Base-by-base conservation (phyloP, 2,329 filamentous ascomycete genomes). In the Monosporascus sp. region DNA sequence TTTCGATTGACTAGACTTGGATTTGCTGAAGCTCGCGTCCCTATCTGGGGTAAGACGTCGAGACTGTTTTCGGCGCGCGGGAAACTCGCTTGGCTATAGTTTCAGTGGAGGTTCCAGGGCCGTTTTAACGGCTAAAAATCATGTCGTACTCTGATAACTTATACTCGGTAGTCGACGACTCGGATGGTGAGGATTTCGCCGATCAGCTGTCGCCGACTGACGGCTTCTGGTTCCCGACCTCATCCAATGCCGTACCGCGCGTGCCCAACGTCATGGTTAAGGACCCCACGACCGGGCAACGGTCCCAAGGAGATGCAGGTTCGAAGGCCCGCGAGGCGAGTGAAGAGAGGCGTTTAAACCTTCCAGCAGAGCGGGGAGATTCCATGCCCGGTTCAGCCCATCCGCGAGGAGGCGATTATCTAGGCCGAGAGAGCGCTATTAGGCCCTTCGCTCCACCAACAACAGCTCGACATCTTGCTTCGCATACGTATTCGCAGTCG, bases 111-210 rank as follows among this genome's bases (percentile, higher is more conserved):
- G 55, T 46, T 56, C 60, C 58, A 59, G 60, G 60, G 50, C 52
- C n/a, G 63, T 63, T 60, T 63, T 59, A 64, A 61, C 52, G 27
- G 45, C 38, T 47, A 53, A 58, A 58, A 60, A 67, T 60, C 65
- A 79, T 78, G 76, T 65, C 74, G n/a, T 75, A 77, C 65, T 73
- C 75, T 25, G 75, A 78, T 63, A 71, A 76, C 56, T 64, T 78
- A 55, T 76, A 77, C 67, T 75, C 73, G 54, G 69, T 65, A 55
- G 61, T 65, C 50, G 70, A 65, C 53, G 59, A 63, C 41, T 58
- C 60, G 39, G 64, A 67, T 51, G 53, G 52, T 50, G 60, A 71
- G 20, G 62, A 66, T 50, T 66, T 71, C 52, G 66, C 68, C 41
- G 58, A 69, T 49, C 58, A 69, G 18, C 66, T 78, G 52, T 80